Evolutionary conservation across 2,329 filamentous ascomycete genomes (phyloP), one percentile per base, ranked within the genome.

Genomic region (Rhytidhysteron rufulum): DNA sequence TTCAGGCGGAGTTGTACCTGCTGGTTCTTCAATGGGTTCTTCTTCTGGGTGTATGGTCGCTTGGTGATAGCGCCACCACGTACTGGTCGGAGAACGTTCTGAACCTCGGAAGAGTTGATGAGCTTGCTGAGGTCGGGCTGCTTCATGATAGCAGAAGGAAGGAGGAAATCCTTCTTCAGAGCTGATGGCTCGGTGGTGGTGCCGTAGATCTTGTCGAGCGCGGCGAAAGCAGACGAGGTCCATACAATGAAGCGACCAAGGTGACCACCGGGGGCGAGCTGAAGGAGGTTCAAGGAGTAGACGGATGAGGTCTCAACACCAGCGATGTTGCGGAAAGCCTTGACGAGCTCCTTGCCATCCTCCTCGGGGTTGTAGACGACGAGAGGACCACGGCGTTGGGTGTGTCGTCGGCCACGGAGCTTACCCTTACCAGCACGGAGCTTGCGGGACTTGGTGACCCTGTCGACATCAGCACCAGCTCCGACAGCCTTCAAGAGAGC

Each of bases 1-100:
- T 98, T 98, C 72, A 98, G 86, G 65, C 93, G 86, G 69, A 98
- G 86, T 74, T 96, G 82, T 58, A 98, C 86, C 82, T 97, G 93
- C 83, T 89, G 95, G 86, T 98, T 98, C 76, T 79, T 80, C 60
- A 98, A 89, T 66, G 93, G 93, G 83, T 98, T 98, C 90, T 97
- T 97, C 89, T 98, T 98, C 83, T 96, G 91, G 58, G 95, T 88
- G 66, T 80, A 75, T 58, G 79, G 75, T 68, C 93, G 88, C 83
- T 96, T 96, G 74, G 89, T 94, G 67, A 83, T 75, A 67, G 88
- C 82, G 60, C 85, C 82, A 62, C 93, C 93, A 80, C 90, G 93
- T 72, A 90, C 88, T 48, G 85, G 88, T 62, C 86, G 84, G 66
- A 98, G 83, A 45, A 95, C 91, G 73, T 85, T 87, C 85, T 98